These are phyloP conservation scores for Nelumbo lutea DNA, from an alignment of 164 flowering plant species.

Conservation along the genomic window DNA sequence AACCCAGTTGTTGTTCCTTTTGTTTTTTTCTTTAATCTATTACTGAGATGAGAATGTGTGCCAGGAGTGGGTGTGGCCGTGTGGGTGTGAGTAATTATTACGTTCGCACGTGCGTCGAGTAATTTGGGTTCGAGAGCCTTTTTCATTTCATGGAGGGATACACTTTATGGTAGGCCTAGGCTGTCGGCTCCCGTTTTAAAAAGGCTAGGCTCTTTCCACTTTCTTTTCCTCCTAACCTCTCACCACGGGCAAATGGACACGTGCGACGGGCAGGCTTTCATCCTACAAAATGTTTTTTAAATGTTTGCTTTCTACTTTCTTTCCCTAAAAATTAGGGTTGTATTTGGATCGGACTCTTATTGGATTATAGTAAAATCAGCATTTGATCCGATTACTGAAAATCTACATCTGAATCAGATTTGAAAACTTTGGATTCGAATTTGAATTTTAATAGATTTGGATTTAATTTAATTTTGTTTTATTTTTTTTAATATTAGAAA, in stretches of 20 bases:
- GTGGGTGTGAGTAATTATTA: constrained; percentile 9
- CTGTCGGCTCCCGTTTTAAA: constrained; percentile 28
- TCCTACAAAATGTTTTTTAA: too few species aligned
- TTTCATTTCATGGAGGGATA: background rate
- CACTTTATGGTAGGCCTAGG: constrained; percentile 41
- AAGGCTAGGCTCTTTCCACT: constrained; percentile 17
- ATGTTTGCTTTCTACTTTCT: too few species aligned
- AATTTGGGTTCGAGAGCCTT: background rate
- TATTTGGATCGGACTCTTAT: too few species aligned
- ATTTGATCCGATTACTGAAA: too few species aligned
- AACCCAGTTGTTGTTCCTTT: too few species aligned
- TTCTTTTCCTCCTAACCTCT: constrained; percentile 20
- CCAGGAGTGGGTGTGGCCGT: constrained; percentile 20
- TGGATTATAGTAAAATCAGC: too few species aligned
- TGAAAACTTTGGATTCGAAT: too few species aligned
- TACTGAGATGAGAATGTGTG: constrained; percentile 17
- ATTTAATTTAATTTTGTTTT: too few species aligned
- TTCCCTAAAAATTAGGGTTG: too few species aligned
- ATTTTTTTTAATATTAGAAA: too few species aligned
- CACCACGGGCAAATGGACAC: constrained; percentile 30
- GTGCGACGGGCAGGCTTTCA: constrained; percentile 21
- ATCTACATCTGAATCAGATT: too few species aligned
- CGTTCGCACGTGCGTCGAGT: constrained; percentile 5
- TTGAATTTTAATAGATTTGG: too few species aligned
- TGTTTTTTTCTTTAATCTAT: constrained; percentile 4